Conservation (phyloP, 345 rosid genomes). For the Syzygium jambos region DNA sequence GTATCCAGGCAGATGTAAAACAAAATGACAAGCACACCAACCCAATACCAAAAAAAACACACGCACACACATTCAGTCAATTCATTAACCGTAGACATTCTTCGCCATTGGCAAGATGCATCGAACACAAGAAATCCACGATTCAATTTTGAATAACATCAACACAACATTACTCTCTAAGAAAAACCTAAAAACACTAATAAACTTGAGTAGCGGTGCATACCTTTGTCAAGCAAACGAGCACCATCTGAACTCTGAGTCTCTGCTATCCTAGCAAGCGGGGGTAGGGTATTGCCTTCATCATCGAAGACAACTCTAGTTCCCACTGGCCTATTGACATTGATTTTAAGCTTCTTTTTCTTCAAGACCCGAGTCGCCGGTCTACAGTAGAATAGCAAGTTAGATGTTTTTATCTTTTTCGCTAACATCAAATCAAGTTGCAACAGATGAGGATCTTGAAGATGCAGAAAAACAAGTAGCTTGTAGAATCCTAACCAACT, state of each 20-base stretch:
- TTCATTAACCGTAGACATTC: not conserved
- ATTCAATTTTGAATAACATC: not conserved
- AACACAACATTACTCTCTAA: not conserved
- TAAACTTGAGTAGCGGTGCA: not conserved
- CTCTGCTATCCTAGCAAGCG: constrained; percentile 73
- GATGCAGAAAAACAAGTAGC: not conserved
- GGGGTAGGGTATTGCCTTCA: constrained; percentile 70
- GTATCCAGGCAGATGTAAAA: not conserved
- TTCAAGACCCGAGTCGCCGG: constrained; percentile 57
- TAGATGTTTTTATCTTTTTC: not conserved
- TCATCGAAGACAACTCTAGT: constrained; percentile 76
- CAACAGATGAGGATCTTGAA: not conserved
- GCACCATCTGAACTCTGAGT: constrained; percentile 20
- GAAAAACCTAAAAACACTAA: not conserved
- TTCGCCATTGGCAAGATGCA: not conserved
- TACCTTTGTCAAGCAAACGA: constrained; percentile 65
- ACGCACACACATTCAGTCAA: not conserved
- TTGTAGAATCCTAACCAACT: not conserved
- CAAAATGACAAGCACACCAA: not conserved
- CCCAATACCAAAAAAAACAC: not conserved
- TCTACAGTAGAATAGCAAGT: constrained; percentile 22
- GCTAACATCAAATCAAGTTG: not conserved
- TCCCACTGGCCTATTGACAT: constrained; percentile 70
- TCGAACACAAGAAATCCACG: not conserved
- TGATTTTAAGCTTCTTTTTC: constrained; percentile 89